Conservation (phyloP, 306 rosid genomes). For the Morella rubra region DNA sequence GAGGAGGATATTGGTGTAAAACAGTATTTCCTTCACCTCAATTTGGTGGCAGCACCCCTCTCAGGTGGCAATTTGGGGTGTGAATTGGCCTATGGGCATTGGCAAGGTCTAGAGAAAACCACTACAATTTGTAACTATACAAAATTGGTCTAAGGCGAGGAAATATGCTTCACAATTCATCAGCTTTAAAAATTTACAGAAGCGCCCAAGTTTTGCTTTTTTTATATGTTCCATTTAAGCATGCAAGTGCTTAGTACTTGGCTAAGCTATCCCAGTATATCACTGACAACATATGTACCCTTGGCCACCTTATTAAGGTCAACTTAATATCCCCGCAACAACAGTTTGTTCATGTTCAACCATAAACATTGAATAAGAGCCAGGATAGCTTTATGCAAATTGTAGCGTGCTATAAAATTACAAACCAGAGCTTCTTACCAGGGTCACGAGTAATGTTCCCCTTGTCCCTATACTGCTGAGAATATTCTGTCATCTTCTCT, state of each 20-base stretch:
- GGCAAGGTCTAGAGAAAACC: slow-evolving; percentile 2
- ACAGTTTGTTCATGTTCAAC: neutral
- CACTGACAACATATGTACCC: neutral
- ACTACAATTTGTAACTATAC: neutral
- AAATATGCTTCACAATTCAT: neutral
- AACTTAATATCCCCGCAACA: neutral
- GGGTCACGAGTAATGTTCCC: slow-evolving; percentile 59
- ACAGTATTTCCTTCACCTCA: neutral
- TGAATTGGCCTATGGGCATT: neutral
- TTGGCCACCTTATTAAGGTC: neutral
- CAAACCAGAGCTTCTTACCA: slow-evolving; percentile 46
- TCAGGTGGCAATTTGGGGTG: neutral
- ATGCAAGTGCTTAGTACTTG: neutral
- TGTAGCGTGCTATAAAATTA: slow-evolving; percentile 12
- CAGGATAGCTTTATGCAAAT: neutral
- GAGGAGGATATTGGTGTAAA: neutral
- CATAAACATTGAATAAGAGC: neutral
- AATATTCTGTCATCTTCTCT: slow-evolving; percentile 70
- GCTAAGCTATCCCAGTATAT: neutral
- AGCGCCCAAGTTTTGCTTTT: neutral
- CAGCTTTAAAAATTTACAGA: neutral
- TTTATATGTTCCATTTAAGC: neutral
- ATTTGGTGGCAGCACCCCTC: slow-evolving; percentile 8
- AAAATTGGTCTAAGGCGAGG: neutral
- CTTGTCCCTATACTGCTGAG: slow-evolving; percentile 66